A percentile compares a stretch with the other conserved stretches of the same genome.
These are phyloP conservation scores for Dactylonectria macrodidyma DNA, from an alignment of 2,329 filamentous ascomycete species.

Conservation along the genomic window DNA sequence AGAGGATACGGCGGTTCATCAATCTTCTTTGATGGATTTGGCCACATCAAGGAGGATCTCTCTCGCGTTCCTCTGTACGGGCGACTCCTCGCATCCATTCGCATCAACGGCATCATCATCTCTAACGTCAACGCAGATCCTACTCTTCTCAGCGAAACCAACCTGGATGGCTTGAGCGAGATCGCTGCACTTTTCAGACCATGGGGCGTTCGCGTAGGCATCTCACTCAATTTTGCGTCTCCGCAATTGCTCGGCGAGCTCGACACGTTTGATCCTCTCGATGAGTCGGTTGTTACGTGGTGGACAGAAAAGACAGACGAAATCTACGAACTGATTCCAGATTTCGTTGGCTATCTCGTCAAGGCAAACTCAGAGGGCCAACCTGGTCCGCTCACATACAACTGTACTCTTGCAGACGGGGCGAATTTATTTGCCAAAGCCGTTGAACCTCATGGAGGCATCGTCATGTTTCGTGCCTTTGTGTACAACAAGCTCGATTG, in stretches of 20 bases:
- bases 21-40: constrained; percentile 75
- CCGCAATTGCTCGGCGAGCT: constrained; percentile 71
- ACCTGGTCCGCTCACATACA: constrained; percentile 78
- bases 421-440: constrained; percentile 70
- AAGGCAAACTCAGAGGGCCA: constrained; percentile 83
- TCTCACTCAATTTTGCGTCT: constrained; percentile 79
- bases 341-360: constrained; percentile 78
- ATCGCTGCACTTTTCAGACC: constrained; percentile 78
- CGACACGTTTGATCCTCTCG: constrained; percentile 75
- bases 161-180: constrained; percentile 72
- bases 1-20: constrained; percentile 78
- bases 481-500: constrained; percentile 76
- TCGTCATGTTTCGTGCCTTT: constrained; percentile 81
- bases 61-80: constrained; percentile 74
- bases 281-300: constrained; percentile 71
- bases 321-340: constrained; percentile 74
- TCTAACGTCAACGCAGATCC: constrained; percentile 83
- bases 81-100: constrained; percentile 75
- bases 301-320: constrained; percentile 73
- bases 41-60: constrained; percentile 68
- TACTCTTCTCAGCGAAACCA: constrained; percentile 65
- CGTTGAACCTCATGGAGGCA: constrained; percentile 70
- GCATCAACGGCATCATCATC: constrained; percentile 76
- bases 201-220: constrained; percentile 75
- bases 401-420: constrained; percentile 71